Evolutionary conservation across 805 yeast genomes (phyloP).

Genomic region (Kuraishia borneana): DNA sequence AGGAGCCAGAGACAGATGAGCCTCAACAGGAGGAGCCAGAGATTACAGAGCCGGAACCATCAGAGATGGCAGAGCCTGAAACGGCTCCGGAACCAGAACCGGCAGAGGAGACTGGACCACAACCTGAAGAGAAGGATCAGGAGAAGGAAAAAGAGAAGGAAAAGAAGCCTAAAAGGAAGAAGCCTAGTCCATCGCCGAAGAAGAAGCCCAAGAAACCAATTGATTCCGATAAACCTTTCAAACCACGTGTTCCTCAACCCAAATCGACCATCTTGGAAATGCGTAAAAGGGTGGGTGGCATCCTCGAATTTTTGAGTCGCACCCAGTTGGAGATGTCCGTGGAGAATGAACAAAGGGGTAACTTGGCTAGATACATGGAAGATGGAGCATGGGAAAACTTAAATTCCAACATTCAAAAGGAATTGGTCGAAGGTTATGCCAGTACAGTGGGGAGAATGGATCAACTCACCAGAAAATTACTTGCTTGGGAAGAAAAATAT

Average conservation of each 20-base stretch:
- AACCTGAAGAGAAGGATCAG: constrained; percentile 2
- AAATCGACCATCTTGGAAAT: constrained; percentile 71
- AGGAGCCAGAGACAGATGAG: constrained; percentile 3
- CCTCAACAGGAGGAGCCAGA: not conserved
- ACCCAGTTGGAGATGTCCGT: constrained; percentile 74
- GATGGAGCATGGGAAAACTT: constrained; percentile 16
- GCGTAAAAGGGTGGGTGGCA: constrained; percentile 81
- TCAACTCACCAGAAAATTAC: constrained; percentile 54
- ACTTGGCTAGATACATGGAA: constrained; percentile 33
- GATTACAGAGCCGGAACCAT: not conserved
- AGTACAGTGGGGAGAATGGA: constrained; percentile 62
- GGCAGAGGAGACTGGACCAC: constrained; percentile 9
- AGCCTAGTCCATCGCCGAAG: constrained; percentile 3
- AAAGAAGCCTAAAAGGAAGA: constrained; percentile 2
- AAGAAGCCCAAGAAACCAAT: constrained; percentile 21
- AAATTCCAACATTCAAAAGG: constrained; percentile 16
- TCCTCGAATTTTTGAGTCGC: constrained; percentile 80
- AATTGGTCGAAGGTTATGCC: constrained; percentile 37
- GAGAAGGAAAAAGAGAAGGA: not conserved
- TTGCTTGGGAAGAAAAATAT: constrained; percentile 72
- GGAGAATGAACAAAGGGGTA: constrained; percentile 52
- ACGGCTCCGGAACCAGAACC: constrained; percentile 2
- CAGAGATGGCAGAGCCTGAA: not conserved
- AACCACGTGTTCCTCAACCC: constrained; percentile 74
- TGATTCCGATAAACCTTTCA: constrained; percentile 58